phyloP scores from a whole-genome alignment of 176 grass and related monocot species.

The Stipa capillata region DNA sequence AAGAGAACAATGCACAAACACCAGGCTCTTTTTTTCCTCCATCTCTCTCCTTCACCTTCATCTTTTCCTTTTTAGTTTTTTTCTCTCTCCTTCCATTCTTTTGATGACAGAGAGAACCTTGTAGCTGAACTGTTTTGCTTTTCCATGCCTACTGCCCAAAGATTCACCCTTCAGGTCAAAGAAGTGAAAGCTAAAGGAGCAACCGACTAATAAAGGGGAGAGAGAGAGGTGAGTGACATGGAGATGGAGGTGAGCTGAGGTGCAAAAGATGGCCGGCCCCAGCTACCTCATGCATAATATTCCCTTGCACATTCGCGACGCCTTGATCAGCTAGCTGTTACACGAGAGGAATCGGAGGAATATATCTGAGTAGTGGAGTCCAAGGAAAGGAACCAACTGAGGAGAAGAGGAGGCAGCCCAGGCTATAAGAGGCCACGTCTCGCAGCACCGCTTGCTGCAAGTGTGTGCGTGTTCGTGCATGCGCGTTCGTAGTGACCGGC shows the following conservation, averaged over 20 bases:
- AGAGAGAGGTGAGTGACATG: neutral
- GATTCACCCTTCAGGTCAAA: slow-evolving; percentile 96
- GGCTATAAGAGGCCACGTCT: slow-evolving; percentile 10
- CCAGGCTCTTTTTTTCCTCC: neutral
- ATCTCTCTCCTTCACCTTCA: neutral
- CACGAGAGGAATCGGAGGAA: neutral
- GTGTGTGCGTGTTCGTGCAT: neutral
- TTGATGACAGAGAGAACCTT: slow-evolving; percentile 40
- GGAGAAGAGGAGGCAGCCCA: neutral
- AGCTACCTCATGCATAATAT: slow-evolving; percentile 49
- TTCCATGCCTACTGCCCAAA: slow-evolving; percentile 63
- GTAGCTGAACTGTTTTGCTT: slow-evolving; percentile 64
- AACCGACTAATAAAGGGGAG: slow-evolving; percentile 17
- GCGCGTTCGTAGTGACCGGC: neutral
- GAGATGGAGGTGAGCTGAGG: neutral
- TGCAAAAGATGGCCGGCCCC: slow-evolving; percentile 27
- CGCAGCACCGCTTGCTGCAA: neutral
- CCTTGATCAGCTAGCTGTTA: neutral
- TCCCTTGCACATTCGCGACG: slow-evolving; percentile 26
- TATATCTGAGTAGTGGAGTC: slow-evolving; percentile 40
- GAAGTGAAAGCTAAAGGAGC: slow-evolving; percentile 71
- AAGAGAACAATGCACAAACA: slow-evolving; percentile 29
- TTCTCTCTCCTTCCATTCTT: slow-evolving; percentile 50
- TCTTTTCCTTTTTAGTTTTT: neutral
- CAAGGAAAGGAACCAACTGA: slow-evolving; percentile 31